phyloP scores from a whole-genome alignment of 257 asterid genomes.

The Oldenlandia corymbosa region DNA sequence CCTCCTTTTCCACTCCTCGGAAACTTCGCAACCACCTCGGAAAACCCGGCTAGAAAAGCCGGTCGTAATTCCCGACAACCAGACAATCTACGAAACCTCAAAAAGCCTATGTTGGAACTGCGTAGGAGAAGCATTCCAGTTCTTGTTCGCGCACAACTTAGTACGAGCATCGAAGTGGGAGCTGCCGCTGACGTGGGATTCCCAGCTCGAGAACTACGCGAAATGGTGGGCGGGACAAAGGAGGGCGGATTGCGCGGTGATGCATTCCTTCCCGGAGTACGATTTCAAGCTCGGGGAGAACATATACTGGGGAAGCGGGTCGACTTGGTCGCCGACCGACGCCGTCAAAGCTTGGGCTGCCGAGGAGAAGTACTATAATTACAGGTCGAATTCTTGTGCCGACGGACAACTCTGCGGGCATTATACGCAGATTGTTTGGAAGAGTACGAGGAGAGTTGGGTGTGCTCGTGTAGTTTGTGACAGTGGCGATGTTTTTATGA shows the following conservation, averaged over 20 bases:
- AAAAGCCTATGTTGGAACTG: constrained; percentile 51
- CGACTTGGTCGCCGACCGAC: constrained; percentile 50
- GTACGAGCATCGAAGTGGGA: constrained; percentile 56
- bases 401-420: constrained; percentile 66
- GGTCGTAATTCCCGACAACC: constrained; percentile 43
- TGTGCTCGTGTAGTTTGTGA: constrained; percentile 67
- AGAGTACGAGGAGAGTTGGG: constrained; percentile 38
- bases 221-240: constrained; percentile 66
- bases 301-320: constrained; percentile 71
- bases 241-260: constrained; percentile 34
- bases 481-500: constrained; percentile 64
- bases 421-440: constrained; percentile 85
- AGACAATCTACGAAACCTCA: constrained; percentile 44
- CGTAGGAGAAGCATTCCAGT: constrained; percentile 43
- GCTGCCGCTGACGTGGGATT: constrained; percentile 60
- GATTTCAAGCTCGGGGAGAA: constrained; percentile 64
- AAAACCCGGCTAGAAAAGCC: too few species aligned
- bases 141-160: constrained; percentile 62
- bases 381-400: constrained; percentile 39
- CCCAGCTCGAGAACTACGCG: constrained; percentile 46
- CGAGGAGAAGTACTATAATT: constrained; percentile 54
- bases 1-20: background rate
- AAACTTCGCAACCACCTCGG: constrained; percentile 10
- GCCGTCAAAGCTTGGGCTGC: constrained; percentile 73
- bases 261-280: constrained; percentile 62